Evolutionary conservation across 371 early-diverging fungal genomes (phyloP).

Genomic region (Zychaea mexicana): DNA sequence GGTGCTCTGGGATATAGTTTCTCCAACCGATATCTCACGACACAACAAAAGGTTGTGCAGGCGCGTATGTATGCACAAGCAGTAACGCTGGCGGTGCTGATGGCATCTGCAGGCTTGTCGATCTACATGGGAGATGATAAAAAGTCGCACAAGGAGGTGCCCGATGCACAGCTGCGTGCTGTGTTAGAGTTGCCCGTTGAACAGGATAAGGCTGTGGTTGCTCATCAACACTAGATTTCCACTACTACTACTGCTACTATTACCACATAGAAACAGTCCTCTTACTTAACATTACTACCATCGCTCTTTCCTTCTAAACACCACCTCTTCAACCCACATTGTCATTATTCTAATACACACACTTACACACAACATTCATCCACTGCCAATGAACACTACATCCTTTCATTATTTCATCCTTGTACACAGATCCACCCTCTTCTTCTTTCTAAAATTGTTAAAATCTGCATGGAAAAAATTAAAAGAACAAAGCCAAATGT

Average conservation of each 20-base stretch:
- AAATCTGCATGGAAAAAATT: too few relatives aligned
- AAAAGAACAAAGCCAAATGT: too few relatives aligned
- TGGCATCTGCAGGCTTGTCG: conserved; percentile 54
- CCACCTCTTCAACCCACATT: too few relatives aligned
- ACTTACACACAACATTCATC: too few relatives aligned
- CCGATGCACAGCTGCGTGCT: conserved; percentile 49
- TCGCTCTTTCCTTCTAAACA: too few relatives aligned
- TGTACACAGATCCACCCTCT: too few relatives aligned
- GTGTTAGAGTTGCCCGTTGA: conserved; percentile 44
- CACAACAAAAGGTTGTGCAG: conserved; percentile 76
- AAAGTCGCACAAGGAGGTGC: conserved; percentile 31
- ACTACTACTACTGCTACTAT: background rate
- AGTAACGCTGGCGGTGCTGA: conserved; percentile 49
- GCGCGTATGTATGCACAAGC: conserved; percentile 75
- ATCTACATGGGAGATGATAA: conserved; percentile 42
- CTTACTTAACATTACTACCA: too few relatives aligned
- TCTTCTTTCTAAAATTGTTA: too few relatives aligned
- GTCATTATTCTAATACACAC: too few relatives aligned
- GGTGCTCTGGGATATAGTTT: conserved; percentile 69
- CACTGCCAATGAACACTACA: too few relatives aligned
- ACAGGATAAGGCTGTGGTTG: conserved; percentile 16
- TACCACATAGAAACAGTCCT: background rate
- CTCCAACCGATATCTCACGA: conserved; percentile 65
- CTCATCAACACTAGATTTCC: background rate
- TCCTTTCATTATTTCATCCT: too few relatives aligned